These are phyloP conservation scores for Blastobotrys petasosporus DNA, from an alignment of 1,139 yeast species.

Conservation along the genomic window DNA sequence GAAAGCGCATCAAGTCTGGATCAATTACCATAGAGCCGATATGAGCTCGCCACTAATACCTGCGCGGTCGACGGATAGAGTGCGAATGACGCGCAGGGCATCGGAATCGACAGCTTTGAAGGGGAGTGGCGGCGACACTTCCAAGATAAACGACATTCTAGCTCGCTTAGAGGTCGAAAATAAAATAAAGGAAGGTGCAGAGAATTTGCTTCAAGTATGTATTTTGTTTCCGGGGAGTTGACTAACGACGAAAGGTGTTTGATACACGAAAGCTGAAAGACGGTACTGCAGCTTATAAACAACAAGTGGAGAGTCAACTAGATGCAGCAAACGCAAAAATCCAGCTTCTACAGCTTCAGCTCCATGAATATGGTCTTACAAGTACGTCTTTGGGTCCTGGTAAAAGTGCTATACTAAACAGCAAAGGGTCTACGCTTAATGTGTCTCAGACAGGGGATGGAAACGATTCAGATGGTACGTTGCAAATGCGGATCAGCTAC, in stretches of 20 bases:
- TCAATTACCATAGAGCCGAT: not conserved
- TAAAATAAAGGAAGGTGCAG: constrained; percentile 39
- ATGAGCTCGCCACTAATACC: constrained; percentile 1
- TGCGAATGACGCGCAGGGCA: constrained; percentile 1
- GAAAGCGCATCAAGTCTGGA: not conserved
- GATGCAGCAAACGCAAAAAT: constrained; percentile 37
- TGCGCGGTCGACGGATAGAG: not conserved
- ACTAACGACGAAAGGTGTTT: constrained; percentile 16
- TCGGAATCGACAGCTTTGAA: constrained; percentile 6
- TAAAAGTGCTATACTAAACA: not conserved
- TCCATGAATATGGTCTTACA: constrained; percentile 27
- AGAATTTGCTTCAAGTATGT: constrained; percentile 34
- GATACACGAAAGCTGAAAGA: constrained; percentile 25
- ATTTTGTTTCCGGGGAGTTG: no score
- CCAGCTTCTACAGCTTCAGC: constrained; percentile 28
- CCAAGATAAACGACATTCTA: constrained; percentile 29
- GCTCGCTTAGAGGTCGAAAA: constrained; percentile 37
- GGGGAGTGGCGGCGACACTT: constrained; percentile 7
- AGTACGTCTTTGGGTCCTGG: constrained; percentile 2
- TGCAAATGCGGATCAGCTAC: not conserved
- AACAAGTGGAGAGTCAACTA: constrained; percentile 34
- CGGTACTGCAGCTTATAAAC: constrained; percentile 26
- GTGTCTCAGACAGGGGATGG: constrained; percentile 2
- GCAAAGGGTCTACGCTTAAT: constrained; percentile 9
- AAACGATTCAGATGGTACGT: constrained; percentile 7